Conservation (phyloP, 768 basidiomycete genomes). For the Collybia mongolica region DNA sequence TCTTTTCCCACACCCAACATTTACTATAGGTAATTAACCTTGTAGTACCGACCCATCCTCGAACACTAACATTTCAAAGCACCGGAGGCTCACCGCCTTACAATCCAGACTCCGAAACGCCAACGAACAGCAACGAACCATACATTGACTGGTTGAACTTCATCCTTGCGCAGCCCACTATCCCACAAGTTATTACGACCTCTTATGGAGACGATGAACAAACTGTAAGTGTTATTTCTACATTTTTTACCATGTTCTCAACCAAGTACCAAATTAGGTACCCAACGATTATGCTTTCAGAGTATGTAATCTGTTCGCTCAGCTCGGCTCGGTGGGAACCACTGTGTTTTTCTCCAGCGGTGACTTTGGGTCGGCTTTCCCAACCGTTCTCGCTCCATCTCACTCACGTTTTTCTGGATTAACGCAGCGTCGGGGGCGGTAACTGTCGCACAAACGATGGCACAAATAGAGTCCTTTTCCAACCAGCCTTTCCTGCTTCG, state of each 20-base stretch:
- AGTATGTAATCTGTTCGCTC: conserved; percentile 63
- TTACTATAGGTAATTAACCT: conserved; percentile 46
- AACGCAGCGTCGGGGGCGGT: conserved; percentile 54
- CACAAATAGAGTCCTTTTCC: conserved; percentile 43
- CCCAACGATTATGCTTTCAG: conserved; percentile 57
- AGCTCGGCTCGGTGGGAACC: conserved; percentile 58
- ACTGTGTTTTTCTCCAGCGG: conserved; percentile 66
- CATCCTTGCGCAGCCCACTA: conserved; percentile 37
- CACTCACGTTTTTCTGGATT: background rate
- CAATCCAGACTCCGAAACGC: conserved; percentile 45
- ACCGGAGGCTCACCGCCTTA: conserved; percentile 68
- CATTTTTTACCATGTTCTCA: background rate
- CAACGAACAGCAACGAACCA: conserved; percentile 58
- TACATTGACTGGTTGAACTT: conserved; percentile 67
- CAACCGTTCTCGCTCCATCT: background rate
- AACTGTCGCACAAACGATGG: conserved; percentile 49
- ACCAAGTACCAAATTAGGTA: conserved; percentile 30
- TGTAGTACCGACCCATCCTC: conserved; percentile 12
- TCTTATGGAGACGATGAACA: conserved; percentile 68
- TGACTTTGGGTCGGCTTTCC: conserved; percentile 43
- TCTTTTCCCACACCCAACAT: conserved; percentile 59
- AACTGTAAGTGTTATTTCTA: conserved; percentile 24
- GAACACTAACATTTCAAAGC: conserved; percentile 28
- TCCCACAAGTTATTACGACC: conserved; percentile 62
- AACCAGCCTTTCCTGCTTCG: conserved; percentile 55